These are phyloP conservation scores for Neckera pumila DNA, from an alignment of 225 moss, liverwort and hornwort genomes.

Conservation along the genomic window DNA sequence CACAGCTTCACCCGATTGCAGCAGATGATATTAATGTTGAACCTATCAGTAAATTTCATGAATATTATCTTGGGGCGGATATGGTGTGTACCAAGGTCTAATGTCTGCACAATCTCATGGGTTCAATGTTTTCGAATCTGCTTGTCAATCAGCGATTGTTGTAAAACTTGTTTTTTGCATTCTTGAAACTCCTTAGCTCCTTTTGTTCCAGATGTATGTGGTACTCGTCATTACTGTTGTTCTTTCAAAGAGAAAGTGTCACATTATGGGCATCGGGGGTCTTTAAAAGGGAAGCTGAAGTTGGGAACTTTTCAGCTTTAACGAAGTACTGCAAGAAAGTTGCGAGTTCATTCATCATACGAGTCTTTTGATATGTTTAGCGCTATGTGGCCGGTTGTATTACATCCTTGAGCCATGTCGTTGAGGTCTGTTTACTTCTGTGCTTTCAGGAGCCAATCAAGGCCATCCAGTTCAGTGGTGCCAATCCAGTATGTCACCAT, in stretches of 20 bases:
- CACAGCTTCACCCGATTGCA: not conserved
- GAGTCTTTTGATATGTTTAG: not conserved
- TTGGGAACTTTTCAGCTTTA: not conserved
- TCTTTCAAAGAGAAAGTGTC: not conserved
- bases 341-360: not conserved
- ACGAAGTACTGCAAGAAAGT: not conserved
- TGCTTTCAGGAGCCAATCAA: slow-evolving; percentile 89
- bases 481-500: slow-evolving; percentile 66
- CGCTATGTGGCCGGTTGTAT: not conserved
- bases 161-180: not conserved
- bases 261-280: not conserved
- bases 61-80: not conserved
- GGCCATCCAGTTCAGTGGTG: slow-evolving; percentile 66
- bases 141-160: not conserved
- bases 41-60: not conserved
- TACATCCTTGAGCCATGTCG: not conserved
- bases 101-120: not conserved
- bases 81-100: not conserved
- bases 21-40: not conserved
- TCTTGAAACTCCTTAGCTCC: not conserved
- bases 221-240: not conserved
- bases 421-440: slow-evolving; percentile 1
- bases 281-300: not conserved
- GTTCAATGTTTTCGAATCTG: not conserved
- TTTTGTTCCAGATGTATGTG: not conserved